These are phyloP conservation scores for Pichia occidentalis DNA, from an alignment of 805 yeast genomes.

Conservation along the genomic window DNA sequence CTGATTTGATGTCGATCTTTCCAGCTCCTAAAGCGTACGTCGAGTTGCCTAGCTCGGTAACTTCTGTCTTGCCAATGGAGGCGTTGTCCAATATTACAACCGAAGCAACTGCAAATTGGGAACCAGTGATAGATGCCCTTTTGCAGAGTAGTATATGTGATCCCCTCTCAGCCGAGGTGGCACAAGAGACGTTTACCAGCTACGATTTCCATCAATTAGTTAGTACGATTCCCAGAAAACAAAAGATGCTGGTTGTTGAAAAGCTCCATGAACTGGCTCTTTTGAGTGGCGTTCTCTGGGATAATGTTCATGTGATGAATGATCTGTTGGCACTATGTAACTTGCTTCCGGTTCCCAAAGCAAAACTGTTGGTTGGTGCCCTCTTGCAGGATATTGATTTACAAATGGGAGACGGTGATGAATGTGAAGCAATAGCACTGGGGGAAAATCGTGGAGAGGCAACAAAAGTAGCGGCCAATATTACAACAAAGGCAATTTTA, in stretches of 20 bases:
- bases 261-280: constrained; percentile 32
- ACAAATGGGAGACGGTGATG: neutral
- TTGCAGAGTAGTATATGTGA: constrained; percentile 16
- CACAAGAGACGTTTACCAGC: constrained; percentile 29
- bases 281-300: constrained; percentile 11
- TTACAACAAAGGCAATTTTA: constrained; percentile 38
- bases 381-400: constrained; percentile 26
- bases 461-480: constrained; percentile 25
- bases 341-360: constrained; percentile 14
- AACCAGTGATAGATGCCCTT: constrained; percentile 35
- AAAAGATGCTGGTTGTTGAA: constrained; percentile 32
- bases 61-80: constrained; percentile 32
- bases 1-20: constrained; percentile 15
- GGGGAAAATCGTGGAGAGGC: neutral
- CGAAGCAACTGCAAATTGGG: constrained; percentile 40
- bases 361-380: constrained; percentile 29
- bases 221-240: constrained; percentile 34
- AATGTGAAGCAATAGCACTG: neutral
- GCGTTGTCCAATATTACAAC: constrained; percentile 35
- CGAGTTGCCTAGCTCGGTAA: constrained; percentile 33
- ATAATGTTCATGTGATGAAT: constrained; percentile 32
- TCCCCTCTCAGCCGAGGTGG: constrained; percentile 10
- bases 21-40: constrained; percentile 23
- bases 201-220: constrained; percentile 34
- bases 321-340: constrained; percentile 31